Conservation (phyloP, 2,329 filamentous ascomycete genomes). For the Tolypocladium guangdongense region DNA sequence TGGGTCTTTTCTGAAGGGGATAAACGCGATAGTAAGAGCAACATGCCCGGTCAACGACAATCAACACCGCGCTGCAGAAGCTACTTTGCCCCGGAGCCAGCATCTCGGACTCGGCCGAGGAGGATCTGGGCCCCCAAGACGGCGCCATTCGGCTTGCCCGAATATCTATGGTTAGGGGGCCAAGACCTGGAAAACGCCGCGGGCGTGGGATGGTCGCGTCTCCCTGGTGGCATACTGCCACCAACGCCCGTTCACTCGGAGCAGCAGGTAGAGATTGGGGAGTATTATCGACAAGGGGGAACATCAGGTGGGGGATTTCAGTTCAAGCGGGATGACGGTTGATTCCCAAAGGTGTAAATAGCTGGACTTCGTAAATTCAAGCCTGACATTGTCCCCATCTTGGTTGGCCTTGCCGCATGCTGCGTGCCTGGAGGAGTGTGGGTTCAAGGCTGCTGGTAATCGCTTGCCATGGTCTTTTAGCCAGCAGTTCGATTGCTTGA, state of each 20-base stretch:
- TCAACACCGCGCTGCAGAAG: constrained; percentile 21
- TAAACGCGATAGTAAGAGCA: constrained; percentile 46
- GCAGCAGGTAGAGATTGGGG: not conserved
- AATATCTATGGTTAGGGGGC: not conserved
- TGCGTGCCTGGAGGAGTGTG: not conserved
- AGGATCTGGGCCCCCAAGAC: constrained; percentile 16
- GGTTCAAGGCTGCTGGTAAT: too few species aligned
- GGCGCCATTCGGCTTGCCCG: not conserved
- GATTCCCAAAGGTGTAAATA: not conserved
- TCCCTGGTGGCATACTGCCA: constrained; percentile 12
- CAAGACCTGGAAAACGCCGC: not conserved
- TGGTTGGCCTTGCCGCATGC: not conserved
- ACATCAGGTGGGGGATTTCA: constrained; percentile 7
- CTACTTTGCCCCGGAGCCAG: constrained; percentile 47
- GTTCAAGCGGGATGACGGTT: constrained; percentile 16
- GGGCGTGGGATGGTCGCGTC: constrained; percentile 40
- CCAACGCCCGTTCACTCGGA: constrained; percentile 3
- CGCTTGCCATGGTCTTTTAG: too few species aligned
- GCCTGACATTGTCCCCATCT: constrained; percentile 16
- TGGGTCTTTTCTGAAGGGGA: constrained; percentile 41
- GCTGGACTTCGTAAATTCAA: constrained; percentile 18
- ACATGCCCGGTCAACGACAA: constrained; percentile 17
- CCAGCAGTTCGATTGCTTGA: too few species aligned
- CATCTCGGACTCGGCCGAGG: constrained; percentile 45
- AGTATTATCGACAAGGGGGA: not conserved